Conservation (phyloP, 1,284 basidiomycete genomes). For the Pisolithus thermaeus region DNA sequence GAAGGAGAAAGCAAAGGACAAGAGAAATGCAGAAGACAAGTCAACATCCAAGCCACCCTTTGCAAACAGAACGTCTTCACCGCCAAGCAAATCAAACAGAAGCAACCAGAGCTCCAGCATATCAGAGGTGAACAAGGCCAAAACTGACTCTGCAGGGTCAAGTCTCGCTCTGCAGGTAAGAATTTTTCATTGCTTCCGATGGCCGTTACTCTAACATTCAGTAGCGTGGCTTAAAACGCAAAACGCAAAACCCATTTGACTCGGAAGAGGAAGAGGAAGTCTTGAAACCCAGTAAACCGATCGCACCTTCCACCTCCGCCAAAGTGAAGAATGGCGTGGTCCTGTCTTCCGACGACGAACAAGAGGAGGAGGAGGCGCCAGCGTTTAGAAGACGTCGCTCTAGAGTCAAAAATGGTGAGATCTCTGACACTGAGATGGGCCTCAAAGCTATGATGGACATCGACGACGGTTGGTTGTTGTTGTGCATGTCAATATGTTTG, state of each 20-base stretch:
- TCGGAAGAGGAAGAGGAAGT: conserved; percentile 46
- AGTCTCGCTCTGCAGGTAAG: conserved; percentile 9
- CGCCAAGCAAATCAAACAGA: conserved; percentile 1
- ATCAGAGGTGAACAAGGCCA: neutral
- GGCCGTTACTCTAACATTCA: conserved; percentile 8
- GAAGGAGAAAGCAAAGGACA: conserved; percentile 16
- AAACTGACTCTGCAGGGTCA: neutral
- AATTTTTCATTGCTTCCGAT: neutral
- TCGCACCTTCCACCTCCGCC: conserved; percentile 14
- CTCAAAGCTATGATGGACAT: conserved; percentile 69
- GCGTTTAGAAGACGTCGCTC: conserved; percentile 15
- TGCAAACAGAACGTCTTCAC: neutral
- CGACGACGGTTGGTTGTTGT: conserved; percentile 50
- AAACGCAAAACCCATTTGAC: conserved; percentile 39
- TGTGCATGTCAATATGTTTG: neutral
- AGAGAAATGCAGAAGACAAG: conserved; percentile 17
- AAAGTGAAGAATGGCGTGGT: conserved; percentile 43
- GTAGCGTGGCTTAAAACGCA: conserved; percentile 56
- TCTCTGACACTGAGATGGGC: conserved; percentile 35
- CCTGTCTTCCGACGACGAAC: conserved; percentile 50
- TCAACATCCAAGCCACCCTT: conserved; percentile 11
- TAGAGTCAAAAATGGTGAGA: conserved; percentile 11
- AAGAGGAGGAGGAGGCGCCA: conserved; percentile 24
- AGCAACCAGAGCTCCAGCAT: neutral
- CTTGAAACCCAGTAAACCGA: conserved; percentile 10